These are phyloP conservation scores for Biancaea sappan DNA, from an alignment of 306 rosid genomes.

Conservation along the genomic window DNA sequence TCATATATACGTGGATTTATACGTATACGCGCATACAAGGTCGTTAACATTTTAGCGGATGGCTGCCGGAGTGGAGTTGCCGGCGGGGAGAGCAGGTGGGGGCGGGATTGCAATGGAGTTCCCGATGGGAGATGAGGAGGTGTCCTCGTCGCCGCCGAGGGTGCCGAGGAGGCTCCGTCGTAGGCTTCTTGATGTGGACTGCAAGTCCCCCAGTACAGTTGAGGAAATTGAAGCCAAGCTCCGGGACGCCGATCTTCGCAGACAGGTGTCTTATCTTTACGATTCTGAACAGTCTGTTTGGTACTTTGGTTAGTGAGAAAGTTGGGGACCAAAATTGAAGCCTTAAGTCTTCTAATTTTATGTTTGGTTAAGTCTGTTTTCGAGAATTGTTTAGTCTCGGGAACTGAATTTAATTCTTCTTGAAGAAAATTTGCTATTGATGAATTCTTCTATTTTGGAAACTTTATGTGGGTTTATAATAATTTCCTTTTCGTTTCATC, in stretches of 20 bases:
- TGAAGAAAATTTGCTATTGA: not conserved
- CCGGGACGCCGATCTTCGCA: conserved; percentile 84
- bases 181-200: conserved; percentile 59
- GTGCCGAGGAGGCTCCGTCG: conserved; percentile 76
- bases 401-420: conserved; percentile 28
- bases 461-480: not conserved
- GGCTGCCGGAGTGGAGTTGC: conserved; percentile 59
- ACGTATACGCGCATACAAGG: conserved; percentile 17
- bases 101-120: conserved; percentile 59
- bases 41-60: conserved; percentile 36
- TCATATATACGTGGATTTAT: not conserved
- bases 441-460: conserved; percentile 1
- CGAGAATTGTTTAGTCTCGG: not conserved
- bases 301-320: conserved; percentile 49
- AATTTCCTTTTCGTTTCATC: conserved; percentile 1
- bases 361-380: not conserved
- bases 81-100: conserved; percentile 35
- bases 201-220: conserved; percentile 73
- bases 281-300: conserved; percentile 24
- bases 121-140: conserved; percentile 45
- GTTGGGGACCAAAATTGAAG: conserved; percentile 28
- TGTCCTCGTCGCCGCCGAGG: conserved; percentile 57
- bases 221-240: conserved; percentile 91
- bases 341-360: not conserved
- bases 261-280: conserved; percentile 63